Percentiles rank a stretch among this genome's conserved stretches.
Conservation (phyloP, 352 stramenopile genomes). For the Phytophthora pseudosyringae region DNA sequence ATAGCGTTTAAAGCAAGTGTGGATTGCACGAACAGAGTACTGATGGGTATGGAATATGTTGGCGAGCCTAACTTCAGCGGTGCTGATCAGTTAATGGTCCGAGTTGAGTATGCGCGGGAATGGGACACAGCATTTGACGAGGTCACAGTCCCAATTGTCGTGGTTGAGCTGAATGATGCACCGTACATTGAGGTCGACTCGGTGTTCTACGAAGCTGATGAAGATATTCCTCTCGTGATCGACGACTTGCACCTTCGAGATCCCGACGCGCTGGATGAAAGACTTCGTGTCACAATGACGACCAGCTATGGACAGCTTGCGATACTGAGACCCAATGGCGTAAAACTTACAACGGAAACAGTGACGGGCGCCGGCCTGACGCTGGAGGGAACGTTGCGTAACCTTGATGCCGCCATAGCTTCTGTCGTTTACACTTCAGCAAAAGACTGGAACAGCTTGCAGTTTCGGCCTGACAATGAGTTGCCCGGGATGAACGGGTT, state of each 20-base stretch:
- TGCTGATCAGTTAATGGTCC: constrained; percentile 46
- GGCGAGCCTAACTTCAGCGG: constrained; percentile 54
- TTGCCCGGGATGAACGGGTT: constrained; percentile 42
- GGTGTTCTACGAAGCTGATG: constrained; percentile 55
- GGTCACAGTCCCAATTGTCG: constrained; percentile 48
- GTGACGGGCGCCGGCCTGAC: constrained; percentile 23
- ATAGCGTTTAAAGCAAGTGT: constrained; percentile 39
- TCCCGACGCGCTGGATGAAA: constrained; percentile 37
- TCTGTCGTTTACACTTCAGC: constrained; percentile 62
- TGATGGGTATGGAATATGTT: constrained; percentile 47
- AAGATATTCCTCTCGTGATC: constrained; percentile 64
- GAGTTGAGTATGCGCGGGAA: constrained; percentile 22
- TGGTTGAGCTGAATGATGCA: constrained; percentile 70
- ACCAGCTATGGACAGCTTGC: constrained; percentile 45
- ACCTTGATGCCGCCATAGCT: constrained; percentile 55
- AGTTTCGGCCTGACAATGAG: constrained; percentile 23
- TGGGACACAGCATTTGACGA: constrained; percentile 30
- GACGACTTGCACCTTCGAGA: constrained; percentile 53
- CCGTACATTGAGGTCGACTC: constrained; percentile 49
- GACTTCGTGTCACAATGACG: constrained; percentile 41
- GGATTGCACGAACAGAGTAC: constrained; percentile 47
- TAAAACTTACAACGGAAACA: constrained; percentile 21
- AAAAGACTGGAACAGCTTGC: constrained; percentile 73
- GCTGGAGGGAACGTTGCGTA: constrained; percentile 41
- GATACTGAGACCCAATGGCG: constrained; percentile 31